A percentile compares a stretch with the other conserved stretches of the same genome.
phyloP scores from a whole-genome alignment of 2,329 filamentous ascomycete genomes.

The Alternaria metachromatica region DNA sequence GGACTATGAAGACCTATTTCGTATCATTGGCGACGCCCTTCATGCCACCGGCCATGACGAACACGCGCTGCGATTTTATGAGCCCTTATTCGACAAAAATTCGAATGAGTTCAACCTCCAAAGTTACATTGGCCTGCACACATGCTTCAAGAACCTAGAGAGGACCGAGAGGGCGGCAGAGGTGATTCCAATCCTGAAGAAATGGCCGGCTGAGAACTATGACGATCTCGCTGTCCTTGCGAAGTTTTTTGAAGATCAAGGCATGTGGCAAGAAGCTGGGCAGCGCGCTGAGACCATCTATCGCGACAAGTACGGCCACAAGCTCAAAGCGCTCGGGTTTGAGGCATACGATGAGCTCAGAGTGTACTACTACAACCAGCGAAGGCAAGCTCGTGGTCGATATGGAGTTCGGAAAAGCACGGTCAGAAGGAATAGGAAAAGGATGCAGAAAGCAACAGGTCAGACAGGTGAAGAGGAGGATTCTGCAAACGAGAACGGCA shows the following conservation, averaged over 20 bases:
- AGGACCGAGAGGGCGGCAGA: slow-evolving; percentile 75
- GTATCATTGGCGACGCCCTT: slow-evolving; percentile 70
- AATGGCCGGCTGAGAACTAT: slow-evolving; percentile 73
- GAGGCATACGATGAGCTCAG: slow-evolving; percentile 38
- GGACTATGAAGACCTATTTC: slow-evolving; percentile 80
- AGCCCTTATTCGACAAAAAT: slow-evolving; percentile 50
- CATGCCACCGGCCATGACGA: slow-evolving; percentile 58
- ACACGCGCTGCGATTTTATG: slow-evolving; percentile 66
- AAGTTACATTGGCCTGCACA: slow-evolving; percentile 50
- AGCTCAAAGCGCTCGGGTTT: slow-evolving; percentile 54
- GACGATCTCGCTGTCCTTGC: slow-evolving; percentile 81
- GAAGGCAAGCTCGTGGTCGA: slow-evolving; percentile 37
- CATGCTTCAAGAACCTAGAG: slow-evolving; percentile 70
- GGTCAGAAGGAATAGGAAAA: slow-evolving; percentile 32
- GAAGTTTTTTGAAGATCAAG: slow-evolving; percentile 76
- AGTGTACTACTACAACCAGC: slow-evolving; percentile 31
- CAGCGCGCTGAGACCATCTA: slow-evolving; percentile 70
- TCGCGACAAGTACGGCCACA: slow-evolving; percentile 61
- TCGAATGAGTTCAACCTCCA: slow-evolving; percentile 36
- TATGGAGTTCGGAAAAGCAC: slow-evolving; percentile 36
- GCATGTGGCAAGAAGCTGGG: slow-evolving; percentile 64
- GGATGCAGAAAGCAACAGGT: slow-evolving; percentile 33
- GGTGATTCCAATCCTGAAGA: slow-evolving; percentile 76
- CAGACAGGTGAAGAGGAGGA: slow-evolving; percentile 27
- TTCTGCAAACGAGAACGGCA: slow-evolving; percentile 14